phyloP scores from a whole-genome alignment of 306 rosid species.

The Pyrus communis region DNA sequence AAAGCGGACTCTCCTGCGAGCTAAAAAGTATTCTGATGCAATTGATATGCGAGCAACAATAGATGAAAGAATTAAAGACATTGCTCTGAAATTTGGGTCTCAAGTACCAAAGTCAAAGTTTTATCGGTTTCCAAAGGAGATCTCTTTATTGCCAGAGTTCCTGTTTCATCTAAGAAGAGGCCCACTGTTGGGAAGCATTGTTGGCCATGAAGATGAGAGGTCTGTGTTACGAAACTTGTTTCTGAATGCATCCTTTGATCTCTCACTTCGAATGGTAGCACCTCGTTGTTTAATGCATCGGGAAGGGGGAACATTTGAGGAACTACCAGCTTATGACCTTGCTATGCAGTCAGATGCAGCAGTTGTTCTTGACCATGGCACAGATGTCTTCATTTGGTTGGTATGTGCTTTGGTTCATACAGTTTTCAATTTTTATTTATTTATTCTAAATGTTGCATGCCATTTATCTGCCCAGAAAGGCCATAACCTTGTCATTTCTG shows the following conservation, averaged over 20 bases:
- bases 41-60: slow-evolving; percentile 59
- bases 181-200: slow-evolving; percentile 80
- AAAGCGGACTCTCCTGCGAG: slow-evolving; percentile 69
- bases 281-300: slow-evolving; percentile 96
- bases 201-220: slow-evolving; percentile 97
- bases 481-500: neutral
- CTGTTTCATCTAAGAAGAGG: slow-evolving; percentile 88
- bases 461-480: neutral
- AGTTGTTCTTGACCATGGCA: slow-evolving; percentile 91
- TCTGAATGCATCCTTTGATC: slow-evolving; percentile 84
- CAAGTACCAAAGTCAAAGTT: slow-evolving; percentile 72
- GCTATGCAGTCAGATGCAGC: slow-evolving; percentile 96
- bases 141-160: slow-evolving; percentile 72
- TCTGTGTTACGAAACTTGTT: slow-evolving; percentile 76
- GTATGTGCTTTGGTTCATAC: slow-evolving; percentile 32
- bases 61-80: slow-evolving; percentile 85
- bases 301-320: slow-evolving; percentile 89
- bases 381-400: slow-evolving; percentile 96
- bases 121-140: slow-evolving; percentile 70
- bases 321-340: slow-evolving; percentile 87
- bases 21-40: slow-evolving; percentile 57
- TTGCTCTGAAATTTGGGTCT: slow-evolving; percentile 69
- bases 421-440: neutral
- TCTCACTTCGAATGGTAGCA: slow-evolving; percentile 87
- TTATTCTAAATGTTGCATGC: neutral